Evolutionary conservation across 2,329 filamentous ascomycete genomes (phyloP), one percentile per base, ranked within the genome.

Genomic region (Aureobasidium uvarum): DNA sequence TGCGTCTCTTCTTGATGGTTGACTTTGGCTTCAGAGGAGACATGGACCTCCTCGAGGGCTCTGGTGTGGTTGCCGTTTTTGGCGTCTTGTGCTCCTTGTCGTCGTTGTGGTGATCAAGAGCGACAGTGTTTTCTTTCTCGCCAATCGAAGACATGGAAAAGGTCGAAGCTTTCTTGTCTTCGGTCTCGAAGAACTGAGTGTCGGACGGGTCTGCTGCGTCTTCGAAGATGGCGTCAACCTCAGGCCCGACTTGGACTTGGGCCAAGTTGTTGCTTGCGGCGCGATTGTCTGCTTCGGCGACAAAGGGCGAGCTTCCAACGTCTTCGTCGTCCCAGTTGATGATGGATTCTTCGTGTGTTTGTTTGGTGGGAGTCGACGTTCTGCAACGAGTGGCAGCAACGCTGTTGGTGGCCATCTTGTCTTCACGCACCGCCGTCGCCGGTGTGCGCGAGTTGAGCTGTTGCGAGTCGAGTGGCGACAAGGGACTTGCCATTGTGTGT

Each of bases 291-390:
- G 81, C 71, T 63, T 81, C 76, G 48, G 77, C 73, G n/a, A 80
- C 71, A 70, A 82, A 83, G 16, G 81, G 81, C 43, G 81, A 83
- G 64, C 79, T 81, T 6, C 78, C 77, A 28, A 75, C 76, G 20
- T 71, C 71, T 55, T 72, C 70, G 50, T 79, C 75, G 68, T 79
- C 74, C 71, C 74, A 78, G 52, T 72, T 72, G 55, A 75, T 76
- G 33, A 68, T 31, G n/a, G 33, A 45, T 10, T 50, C 56, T 51
- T 48, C 58, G 39, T 67, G 51, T 46, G 63, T 51, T 46, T 67
- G 55, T 55, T 66, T 66, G 38, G 38, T 50, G 5, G 56, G 55
- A 5, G 56, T 62, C 14, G 54, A 50, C 45, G 60, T 54, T 52
- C 33, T 60, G 56, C 39, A 60, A 60, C 25, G 56, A 41, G 33